phyloP scores from a whole-genome alignment of 805 yeast species.

The Kurtzmaniella fragi region DNA sequence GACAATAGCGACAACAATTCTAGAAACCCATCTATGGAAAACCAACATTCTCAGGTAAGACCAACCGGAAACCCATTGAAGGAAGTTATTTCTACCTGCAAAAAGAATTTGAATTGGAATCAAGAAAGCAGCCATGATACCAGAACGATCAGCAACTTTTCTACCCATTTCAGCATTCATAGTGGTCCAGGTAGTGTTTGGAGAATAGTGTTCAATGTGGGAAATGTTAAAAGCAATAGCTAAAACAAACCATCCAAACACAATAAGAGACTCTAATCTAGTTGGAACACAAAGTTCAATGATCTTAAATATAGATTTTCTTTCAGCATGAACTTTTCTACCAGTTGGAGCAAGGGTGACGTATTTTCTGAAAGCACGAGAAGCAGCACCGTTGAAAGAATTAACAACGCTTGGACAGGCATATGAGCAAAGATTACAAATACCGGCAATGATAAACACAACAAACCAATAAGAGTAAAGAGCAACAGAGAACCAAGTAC shows the following conservation, averaged over 20 bases:
- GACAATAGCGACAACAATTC: conserved; percentile 44
- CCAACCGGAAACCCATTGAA: conserved; percentile 59
- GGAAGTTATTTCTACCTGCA: conserved; percentile 70
- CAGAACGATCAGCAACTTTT: conserved; percentile 52
- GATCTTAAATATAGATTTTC: conserved; percentile 8
- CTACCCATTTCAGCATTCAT: conserved; percentile 27
- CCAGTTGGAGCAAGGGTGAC: conserved; percentile 25
- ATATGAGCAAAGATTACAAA: conserved; percentile 20
- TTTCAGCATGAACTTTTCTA: conserved; percentile 12
- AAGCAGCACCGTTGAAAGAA: conserved; percentile 23
- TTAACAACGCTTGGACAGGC: conserved; percentile 17
- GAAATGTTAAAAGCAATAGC: conserved; percentile 23
- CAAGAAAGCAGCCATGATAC: conserved; percentile 43
- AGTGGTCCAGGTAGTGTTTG: conserved; percentile 20
- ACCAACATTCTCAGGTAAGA: conserved; percentile 54
- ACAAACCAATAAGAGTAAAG: conserved; percentile 26
- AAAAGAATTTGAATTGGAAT: conserved; percentile 59
- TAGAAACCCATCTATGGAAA: conserved; percentile 65
- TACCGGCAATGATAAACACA: conserved; percentile 27
- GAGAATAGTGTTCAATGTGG: conserved; percentile 18
- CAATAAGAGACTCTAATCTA: conserved; percentile 44
- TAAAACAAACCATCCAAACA: conserved; percentile 34
- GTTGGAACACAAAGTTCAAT: conserved; percentile 41
- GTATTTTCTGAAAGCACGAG: conserved; percentile 19
- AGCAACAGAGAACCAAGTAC: conserved; percentile 30